Conservation (phyloP, 257 asterid genomes). For the Vinca minor region DNA sequence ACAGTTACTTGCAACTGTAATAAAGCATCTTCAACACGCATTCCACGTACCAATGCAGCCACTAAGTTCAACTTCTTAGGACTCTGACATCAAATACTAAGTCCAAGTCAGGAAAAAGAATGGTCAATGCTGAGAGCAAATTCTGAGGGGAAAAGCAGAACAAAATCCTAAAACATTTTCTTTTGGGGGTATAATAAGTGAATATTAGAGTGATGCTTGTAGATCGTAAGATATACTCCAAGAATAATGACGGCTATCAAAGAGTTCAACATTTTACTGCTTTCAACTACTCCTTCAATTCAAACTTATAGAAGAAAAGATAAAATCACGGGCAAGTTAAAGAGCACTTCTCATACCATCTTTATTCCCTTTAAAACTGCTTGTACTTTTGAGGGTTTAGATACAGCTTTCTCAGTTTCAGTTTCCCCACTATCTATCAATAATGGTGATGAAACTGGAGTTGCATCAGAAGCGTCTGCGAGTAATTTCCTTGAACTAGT, state of each 20-base stretch:
- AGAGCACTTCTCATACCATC: constrained; percentile 36
- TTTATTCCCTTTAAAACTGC: constrained; percentile 80
- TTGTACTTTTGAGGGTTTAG: constrained; percentile 65
- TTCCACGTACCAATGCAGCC: constrained; percentile 89
- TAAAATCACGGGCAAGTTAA: not conserved
- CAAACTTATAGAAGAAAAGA: not conserved
- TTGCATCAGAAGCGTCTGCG: constrained; percentile 46
- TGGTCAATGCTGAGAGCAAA: not conserved
- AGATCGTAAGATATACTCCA: too few relatives aligned
- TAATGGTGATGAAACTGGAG: constrained; percentile 77
- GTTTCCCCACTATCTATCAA: constrained; percentile 50
- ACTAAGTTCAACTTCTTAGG: constrained; percentile 92
- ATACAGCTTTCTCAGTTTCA: constrained; percentile 51
- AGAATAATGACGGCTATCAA: too few relatives aligned
- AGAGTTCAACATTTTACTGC: not conserved
- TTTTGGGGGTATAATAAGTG: too few relatives aligned
- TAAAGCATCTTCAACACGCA: constrained; percentile 96
- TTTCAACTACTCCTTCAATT: not conserved
- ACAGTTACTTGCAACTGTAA: constrained; percentile 87
- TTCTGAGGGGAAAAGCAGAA: too few relatives aligned
- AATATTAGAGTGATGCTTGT: too few relatives aligned
- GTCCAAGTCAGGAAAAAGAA: constrained; percentile 4
- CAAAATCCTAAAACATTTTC: too few relatives aligned
- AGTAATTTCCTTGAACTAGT: constrained; percentile 61
- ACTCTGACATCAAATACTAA: constrained; percentile 42